Conservation (phyloP, 108 stramenopile species). For the Discostella stelligeroides region DNA sequence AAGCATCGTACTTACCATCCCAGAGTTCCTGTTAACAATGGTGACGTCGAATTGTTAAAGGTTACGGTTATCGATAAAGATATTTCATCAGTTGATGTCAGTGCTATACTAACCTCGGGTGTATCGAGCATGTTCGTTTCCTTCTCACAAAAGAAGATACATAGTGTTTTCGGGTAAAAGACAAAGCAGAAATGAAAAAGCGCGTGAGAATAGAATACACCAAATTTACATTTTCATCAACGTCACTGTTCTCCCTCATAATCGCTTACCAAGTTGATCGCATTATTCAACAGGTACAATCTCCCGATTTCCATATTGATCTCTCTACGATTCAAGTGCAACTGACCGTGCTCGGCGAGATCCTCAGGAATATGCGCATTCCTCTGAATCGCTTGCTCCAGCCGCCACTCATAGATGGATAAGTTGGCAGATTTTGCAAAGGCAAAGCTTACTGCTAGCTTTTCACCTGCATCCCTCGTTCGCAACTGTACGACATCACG, state of each 20-base stretch:
- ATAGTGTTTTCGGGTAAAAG: too few relatives aligned
- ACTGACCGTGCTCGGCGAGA: slow-evolving; percentile 42
- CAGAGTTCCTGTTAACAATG: slow-evolving; percentile 52
- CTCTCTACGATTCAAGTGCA: slow-evolving; percentile 45
- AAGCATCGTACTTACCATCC: slow-evolving; percentile 35
- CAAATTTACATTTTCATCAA: too few relatives aligned
- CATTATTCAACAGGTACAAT: slow-evolving; percentile 52
- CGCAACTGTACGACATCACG: slow-evolving; percentile 51
- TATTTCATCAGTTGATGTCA: too few relatives aligned
- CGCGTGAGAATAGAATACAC: too few relatives aligned
- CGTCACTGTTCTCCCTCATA: too few relatives aligned
- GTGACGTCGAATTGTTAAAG: too few relatives aligned
- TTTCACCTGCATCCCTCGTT: slow-evolving; percentile 56
- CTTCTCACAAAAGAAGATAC: too few relatives aligned
- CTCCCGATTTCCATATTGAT: slow-evolving; percentile 50
- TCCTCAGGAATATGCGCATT: slow-evolving; percentile 58
- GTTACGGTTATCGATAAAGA: too few relatives aligned
- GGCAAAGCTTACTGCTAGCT: slow-evolving; percentile 54
- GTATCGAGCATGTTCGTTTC: slow-evolving; percentile 51
- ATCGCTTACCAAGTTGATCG: slow-evolving; percentile 58
- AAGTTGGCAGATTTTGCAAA: slow-evolving; percentile 45
- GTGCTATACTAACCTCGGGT: slow-evolving; percentile 21
- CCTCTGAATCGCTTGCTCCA: slow-evolving; percentile 45
- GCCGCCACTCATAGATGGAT: slow-evolving; percentile 49
- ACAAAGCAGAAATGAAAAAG: too few relatives aligned